A percentile compares a stretch with the other conserved stretches of the same genome.
Evolutionary conservation across 805 yeast genomes (phyloP).

Genomic region (Starmerella tilneyi): DNA sequence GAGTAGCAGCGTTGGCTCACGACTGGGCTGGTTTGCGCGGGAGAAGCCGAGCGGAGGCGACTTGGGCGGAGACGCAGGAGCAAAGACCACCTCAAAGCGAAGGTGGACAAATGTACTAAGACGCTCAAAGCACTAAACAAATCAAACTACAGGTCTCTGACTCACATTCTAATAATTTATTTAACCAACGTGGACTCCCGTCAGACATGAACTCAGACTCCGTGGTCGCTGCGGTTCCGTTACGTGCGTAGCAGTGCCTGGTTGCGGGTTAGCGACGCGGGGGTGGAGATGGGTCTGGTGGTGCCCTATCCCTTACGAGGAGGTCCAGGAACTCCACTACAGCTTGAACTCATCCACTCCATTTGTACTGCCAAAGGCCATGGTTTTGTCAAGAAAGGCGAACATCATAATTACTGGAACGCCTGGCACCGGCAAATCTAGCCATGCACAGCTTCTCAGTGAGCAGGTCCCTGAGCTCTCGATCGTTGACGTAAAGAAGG

Average conservation of each 20-base stretch:
- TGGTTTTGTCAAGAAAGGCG: conserved; percentile 32
- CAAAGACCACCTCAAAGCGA: conserved; percentile 5
- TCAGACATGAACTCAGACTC: too few relatives aligned
- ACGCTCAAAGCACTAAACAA: background rate
- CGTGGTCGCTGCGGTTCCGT: too few relatives aligned
- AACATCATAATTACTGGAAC: conserved; percentile 91
- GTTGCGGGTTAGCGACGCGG: too few relatives aligned
- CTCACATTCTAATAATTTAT: too few relatives aligned
- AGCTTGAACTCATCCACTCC: too few relatives aligned
- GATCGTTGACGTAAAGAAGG: conserved; percentile 61
- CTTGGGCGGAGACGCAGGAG: background rate
- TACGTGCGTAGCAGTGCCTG: too few relatives aligned
- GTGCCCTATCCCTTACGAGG: too few relatives aligned
- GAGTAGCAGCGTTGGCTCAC: background rate
- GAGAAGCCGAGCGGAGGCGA: background rate
- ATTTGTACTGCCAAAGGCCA: too few relatives aligned
- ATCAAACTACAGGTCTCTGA: background rate
- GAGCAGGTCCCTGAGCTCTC: conserved; percentile 42
- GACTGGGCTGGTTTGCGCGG: conserved; percentile 7
- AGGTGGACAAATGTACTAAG: conserved; percentile 13
- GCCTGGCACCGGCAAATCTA: conserved; percentile 81
- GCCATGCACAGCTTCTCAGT: conserved; percentile 55
- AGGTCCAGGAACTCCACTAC: too few relatives aligned
- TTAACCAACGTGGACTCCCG: too few relatives aligned
- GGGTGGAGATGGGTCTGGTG: too few relatives aligned